These are phyloP conservation scores for Apiospora marii DNA, from an alignment of 2,329 filamentous ascomycete genomes.

Conservation along the genomic window DNA sequence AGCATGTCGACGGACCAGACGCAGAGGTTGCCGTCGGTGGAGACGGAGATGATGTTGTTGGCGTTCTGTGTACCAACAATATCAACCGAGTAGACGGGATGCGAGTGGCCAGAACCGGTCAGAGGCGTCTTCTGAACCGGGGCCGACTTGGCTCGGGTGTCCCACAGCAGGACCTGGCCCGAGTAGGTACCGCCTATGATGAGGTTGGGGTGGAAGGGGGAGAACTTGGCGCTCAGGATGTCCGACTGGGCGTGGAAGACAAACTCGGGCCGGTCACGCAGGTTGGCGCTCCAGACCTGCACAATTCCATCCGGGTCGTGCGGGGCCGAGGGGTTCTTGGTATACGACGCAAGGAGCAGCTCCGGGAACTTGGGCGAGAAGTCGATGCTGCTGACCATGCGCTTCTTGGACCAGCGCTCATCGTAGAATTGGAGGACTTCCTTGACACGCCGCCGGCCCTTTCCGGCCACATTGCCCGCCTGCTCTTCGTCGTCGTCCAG, in stretches of 20 bases:
- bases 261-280: conserved; percentile 94
- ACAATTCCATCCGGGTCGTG: conserved; percentile 93
- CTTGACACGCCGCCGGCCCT: conserved; percentile 78
- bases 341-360: conserved; percentile 92
- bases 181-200: conserved; percentile 97
- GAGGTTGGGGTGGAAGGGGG: conserved; percentile 96
- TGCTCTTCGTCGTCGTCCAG: conserved; percentile 85
- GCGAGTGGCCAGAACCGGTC: conserved; percentile 93
- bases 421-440: conserved; percentile 95
- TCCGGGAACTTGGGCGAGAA: conserved; percentile 97
- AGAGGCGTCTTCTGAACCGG: conserved; percentile 96
- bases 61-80: conserved; percentile 98
- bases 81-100: conserved; percentile 93
- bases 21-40: conserved; percentile 95
- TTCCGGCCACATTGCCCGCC: conserved; percentile 71
- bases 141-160: conserved; percentile 86
- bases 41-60: conserved; percentile 97
- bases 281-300: conserved; percentile 96
- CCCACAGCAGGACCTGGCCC: conserved; percentile 96
- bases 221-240: conserved; percentile 94
- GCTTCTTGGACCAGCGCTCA: conserved; percentile 94
- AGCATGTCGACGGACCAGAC: conserved; percentile 99
- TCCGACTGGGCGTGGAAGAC: conserved; percentile 97
- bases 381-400: conserved; percentile 94
- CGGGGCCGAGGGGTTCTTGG: conserved; percentile 93